Base-by-base conservation (phyloP, 179 eudicot genomes). In the Beta lomatogona region DNA sequence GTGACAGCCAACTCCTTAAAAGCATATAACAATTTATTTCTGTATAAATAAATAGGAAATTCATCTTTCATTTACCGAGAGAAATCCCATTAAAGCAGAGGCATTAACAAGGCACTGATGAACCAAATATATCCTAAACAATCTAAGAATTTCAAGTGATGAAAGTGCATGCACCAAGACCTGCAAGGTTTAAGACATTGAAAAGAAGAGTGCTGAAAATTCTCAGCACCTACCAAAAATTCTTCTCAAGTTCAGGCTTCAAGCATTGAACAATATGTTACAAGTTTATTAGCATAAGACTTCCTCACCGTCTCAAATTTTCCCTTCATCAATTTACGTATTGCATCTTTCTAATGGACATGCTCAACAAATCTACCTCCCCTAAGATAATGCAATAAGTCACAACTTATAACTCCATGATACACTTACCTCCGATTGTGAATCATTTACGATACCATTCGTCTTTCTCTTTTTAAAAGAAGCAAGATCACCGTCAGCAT, bases 401-500 rank as follows among this genome's bases (percentile, higher is more conserved):
- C 77, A 80, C 18, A 74, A n/a, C 41, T 36, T 36, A 4, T 36
- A 36, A 31, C 22, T 9, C 9, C 36, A 57, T 44, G 21, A 77
- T 18, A 48, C 31, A 75, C 9, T 31, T 88, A 95, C 99, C 97
- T 96, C 96, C 46, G 88, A 81, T 72, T 81, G 92, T 79, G 89
- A 74, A 48, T 94, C 94, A 78, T 85, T 85, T 71, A 85, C 80
- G 73, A 80, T 89, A 19, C 82, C 86, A 48, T 59, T 87, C 83
- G 72, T 92, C 82, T 90, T 94, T 82, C 98, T 91, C 89, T 94
- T 96, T 91, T 96, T 96, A 59, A 89, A 80, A 25, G 94, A 87
- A 77, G 92, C 90, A 54, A 65, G 6, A 64, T 83, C 89, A 66
- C 88, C 95, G 77, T 88, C 94, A 78, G 71, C 71, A 63, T 84